Percentiles rank a stretch among this genome's conserved stretches.
phyloP scores from a whole-genome alignment of 495 filamentous ascomycete genomes.

The Penicillium paxilli region DNA sequence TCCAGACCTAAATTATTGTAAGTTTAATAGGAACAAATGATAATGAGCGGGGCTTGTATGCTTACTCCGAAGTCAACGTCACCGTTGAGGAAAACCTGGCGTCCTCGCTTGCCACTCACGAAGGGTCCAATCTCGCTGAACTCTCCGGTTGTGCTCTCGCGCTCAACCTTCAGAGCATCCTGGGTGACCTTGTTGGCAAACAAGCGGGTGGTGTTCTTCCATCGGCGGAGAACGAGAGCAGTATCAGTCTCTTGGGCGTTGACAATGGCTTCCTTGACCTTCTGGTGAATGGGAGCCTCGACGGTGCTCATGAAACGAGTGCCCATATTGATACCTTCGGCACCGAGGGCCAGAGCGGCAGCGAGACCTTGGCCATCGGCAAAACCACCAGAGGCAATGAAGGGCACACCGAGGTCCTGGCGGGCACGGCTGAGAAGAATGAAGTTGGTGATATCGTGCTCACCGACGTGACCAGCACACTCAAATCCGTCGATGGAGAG shows the following conservation, averaged over 20 bases:
- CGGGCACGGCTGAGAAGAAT: slow-evolving; percentile 85
- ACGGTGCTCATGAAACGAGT: slow-evolving; percentile 93
- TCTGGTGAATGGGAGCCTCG: slow-evolving; percentile 87
- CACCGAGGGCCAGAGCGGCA: slow-evolving; percentile 86
- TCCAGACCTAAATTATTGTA: slow-evolving; percentile 56
- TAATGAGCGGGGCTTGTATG: too few species aligned
- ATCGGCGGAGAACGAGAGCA: slow-evolving; percentile 80
- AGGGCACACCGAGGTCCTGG: slow-evolving; percentile 81
- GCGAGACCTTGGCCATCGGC: slow-evolving; percentile 93
- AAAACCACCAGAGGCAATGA: slow-evolving; percentile 95
- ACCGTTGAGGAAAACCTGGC: slow-evolving; percentile 89
- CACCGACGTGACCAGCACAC: slow-evolving; percentile 94
- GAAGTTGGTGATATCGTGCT: slow-evolving; percentile 96
- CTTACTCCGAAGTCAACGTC: slow-evolving; percentile 88
- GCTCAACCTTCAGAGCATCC: slow-evolving; percentile 79
- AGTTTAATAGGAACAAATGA: too few species aligned
- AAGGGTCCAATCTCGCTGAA: slow-evolving; percentile 88
- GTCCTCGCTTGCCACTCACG: slow-evolving; percentile 89
- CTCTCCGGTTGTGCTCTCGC: slow-evolving; percentile 80
- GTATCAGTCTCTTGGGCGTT: slow-evolving; percentile 88
- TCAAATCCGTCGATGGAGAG: slow-evolving; percentile 96
- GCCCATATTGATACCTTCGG: slow-evolving; percentile 94
- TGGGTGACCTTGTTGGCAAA: slow-evolving; percentile 87
- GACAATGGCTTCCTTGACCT: slow-evolving; percentile 92
- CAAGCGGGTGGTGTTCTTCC: slow-evolving; percentile 88